Conservation (phyloP, 140 eudicot species). For the Flaveria floridana region DNA sequence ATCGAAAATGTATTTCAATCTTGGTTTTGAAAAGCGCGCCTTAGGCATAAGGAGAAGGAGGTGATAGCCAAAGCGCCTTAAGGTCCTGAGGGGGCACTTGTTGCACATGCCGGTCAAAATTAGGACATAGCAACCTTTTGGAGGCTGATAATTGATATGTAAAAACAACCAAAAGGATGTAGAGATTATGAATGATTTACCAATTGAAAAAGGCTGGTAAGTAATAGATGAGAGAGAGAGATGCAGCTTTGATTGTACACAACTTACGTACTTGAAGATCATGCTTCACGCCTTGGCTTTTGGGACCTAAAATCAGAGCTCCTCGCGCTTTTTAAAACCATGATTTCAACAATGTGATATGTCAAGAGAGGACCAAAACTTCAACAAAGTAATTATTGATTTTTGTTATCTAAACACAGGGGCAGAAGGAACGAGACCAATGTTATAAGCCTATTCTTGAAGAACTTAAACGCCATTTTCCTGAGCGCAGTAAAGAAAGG, state of each 20-base stretch:
- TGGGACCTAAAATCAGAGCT: neutral
- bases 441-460: constrained; percentile 90
- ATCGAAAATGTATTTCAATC: constrained; percentile 3
- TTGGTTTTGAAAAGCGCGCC: neutral
- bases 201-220: neutral
- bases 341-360: constrained; percentile 7
- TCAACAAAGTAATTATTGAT: constrained; percentile 6
- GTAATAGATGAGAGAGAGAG: neutral
- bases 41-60: neutral
- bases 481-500: constrained; percentile 67
- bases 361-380: constrained; percentile 16
- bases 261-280: neutral
- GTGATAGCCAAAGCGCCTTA: neutral
- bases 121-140: neutral
- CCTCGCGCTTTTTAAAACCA: neutral
- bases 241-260: neutral
- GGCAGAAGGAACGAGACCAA: constrained; percentile 88
- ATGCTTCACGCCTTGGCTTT: neutral
- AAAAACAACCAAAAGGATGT: neutral
- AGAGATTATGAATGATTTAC: neutral
- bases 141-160: neutral
- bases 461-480: constrained; percentile 72
- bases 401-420: constrained; percentile 44
- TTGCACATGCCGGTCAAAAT: neutral
- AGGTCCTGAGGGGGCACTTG: neutral